Evolutionary conservation across 2,329 filamentous ascomycete species (phyloP).

Genomic region (Cladosporium sp.): DNA sequence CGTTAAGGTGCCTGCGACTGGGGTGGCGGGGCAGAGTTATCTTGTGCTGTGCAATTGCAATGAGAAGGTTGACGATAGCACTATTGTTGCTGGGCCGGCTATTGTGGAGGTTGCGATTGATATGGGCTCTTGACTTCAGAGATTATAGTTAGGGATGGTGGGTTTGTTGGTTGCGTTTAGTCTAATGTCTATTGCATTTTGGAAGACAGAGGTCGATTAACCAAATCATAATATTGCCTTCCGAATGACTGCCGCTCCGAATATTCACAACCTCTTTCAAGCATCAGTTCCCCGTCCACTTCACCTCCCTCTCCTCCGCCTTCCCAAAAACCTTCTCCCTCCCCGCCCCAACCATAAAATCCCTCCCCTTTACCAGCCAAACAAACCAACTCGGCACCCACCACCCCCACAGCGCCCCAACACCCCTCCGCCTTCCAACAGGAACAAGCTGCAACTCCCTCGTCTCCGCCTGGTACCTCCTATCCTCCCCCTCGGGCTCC

Average conservation of each 20-base stretch:
- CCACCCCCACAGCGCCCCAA: conserved; percentile 34
- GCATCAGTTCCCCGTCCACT: conserved; percentile 17
- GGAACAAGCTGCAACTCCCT: conserved; percentile 35
- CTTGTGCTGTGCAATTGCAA: conserved; percentile 19
- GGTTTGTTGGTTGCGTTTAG: neutral
- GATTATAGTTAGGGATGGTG: no score
- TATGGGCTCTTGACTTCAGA: conserved; percentile 2
- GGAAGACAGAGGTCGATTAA: no score
- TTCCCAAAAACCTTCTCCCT: conserved; percentile 15
- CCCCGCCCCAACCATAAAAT: conserved; percentile 29
- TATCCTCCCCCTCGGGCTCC: conserved; percentile 24
- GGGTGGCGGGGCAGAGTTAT: conserved; percentile 20
- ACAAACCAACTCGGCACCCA: conserved; percentile 33
- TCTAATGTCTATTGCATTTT: no score
- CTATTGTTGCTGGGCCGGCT: conserved; percentile 19
- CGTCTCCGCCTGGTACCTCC: conserved; percentile 27
- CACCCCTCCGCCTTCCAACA: conserved; percentile 33
- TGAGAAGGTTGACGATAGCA: conserved; percentile 16
- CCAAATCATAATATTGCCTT: no score
- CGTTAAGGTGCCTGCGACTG: conserved; percentile 17
- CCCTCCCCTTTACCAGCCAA: conserved; percentile 33
- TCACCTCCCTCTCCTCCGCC: conserved; percentile 1
- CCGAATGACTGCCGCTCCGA: no score
- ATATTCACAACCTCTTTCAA: no score
- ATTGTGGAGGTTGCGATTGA: conserved; percentile 22